Evolutionary conservation across 1,284 basidiomycete genomes (phyloP).

Genomic region (Cystobasidium sp.): DNA sequence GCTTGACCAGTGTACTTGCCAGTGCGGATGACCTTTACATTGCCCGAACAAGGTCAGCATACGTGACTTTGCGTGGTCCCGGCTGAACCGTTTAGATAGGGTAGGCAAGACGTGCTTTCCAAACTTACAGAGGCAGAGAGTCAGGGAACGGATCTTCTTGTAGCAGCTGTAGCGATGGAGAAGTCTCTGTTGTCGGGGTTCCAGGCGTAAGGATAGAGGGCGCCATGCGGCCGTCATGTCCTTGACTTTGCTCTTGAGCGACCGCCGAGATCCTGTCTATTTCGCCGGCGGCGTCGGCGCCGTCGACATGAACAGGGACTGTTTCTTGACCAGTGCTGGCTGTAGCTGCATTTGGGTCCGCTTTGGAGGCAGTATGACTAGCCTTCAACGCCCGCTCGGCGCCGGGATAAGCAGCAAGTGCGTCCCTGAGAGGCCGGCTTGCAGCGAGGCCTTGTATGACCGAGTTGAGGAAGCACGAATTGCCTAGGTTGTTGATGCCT

Average conservation of each 20-base stretch:
- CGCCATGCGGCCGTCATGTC: neutral
- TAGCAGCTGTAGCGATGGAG: constrained; percentile 36
- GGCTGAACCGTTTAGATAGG: neutral
- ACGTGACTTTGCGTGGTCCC: neutral
- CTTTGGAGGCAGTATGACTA: constrained; percentile 39
- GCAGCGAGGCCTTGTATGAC: constrained; percentile 55
- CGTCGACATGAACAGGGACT: constrained; percentile 46
- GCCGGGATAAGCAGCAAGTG: constrained; percentile 50
- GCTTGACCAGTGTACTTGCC: constrained; percentile 42
- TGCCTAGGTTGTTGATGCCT: constrained; percentile 40
- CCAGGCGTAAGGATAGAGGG: constrained; percentile 8
- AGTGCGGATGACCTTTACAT: constrained; percentile 34
- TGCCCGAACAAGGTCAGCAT: neutral
- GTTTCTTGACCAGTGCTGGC: neutral
- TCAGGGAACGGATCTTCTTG: constrained; percentile 40
- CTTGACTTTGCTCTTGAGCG: constrained; percentile 1
- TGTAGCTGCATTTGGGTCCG: neutral
- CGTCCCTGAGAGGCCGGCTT: constrained; percentile 50
- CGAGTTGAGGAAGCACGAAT: constrained; percentile 55
- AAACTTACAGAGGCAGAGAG: constrained; percentile 32
- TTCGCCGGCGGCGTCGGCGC: constrained; percentile 22
- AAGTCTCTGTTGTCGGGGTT: constrained; percentile 39
- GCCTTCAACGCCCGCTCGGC: constrained; percentile 50
- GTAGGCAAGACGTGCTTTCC: neutral
- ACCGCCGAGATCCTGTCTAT: constrained; percentile 10